Conservation (phyloP, 306 rosid species). For the Trifolium repens region DNA sequence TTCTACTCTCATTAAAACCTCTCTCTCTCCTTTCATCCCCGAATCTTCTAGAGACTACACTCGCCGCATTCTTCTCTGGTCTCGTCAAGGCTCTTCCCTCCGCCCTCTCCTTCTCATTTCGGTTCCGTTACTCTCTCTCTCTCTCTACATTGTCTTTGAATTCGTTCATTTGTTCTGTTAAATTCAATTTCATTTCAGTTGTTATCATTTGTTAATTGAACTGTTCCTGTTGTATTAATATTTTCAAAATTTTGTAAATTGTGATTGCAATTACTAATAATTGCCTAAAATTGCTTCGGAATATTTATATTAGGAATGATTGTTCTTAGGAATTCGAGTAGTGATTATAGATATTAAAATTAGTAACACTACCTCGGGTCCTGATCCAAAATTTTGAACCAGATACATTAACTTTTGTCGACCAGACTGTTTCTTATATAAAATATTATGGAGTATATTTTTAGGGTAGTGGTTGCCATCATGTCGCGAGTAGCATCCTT, state of each 20-base stretch:
- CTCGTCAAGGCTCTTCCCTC: conserved; percentile 76
- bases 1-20: conserved; percentile 59
- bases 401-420: too few species aligned
- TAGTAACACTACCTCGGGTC: not conserved
- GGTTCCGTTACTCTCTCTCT: conserved; percentile 69
- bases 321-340: not conserved
- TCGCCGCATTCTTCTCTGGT: conserved; percentile 60
- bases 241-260: not conserved
- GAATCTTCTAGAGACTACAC: conserved; percentile 69
- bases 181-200: not conserved
- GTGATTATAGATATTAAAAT: not conserved
- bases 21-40: conserved; percentile 60
- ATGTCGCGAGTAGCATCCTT: too few species aligned
- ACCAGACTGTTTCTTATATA: too few species aligned
- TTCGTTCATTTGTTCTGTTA: not conserved
- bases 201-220: not conserved
- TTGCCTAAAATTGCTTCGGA: not conserved
- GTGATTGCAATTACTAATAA: not conserved
- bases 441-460: too few species aligned
- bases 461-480: too few species aligned
- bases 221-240: not conserved
- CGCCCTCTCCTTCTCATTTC: conserved; percentile 82
- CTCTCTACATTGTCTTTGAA: not conserved
- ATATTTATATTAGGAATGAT: not conserved
- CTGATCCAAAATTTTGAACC: too few species aligned